Conservation (phyloP, 1,284 basidiomycete species). For the Microbotryomycetes sp. region DNA sequence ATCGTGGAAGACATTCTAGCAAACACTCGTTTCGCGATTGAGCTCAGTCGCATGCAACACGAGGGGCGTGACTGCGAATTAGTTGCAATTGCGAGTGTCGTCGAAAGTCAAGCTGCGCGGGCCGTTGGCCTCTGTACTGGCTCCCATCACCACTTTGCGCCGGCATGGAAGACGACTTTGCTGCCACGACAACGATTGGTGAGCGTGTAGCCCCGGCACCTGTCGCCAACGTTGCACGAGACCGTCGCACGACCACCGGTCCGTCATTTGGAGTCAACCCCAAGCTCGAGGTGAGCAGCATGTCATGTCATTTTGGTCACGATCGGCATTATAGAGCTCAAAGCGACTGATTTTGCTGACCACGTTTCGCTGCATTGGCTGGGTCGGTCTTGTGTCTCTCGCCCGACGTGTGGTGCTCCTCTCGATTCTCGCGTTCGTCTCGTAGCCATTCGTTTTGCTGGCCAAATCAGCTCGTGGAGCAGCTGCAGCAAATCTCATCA, state of each 20-base stretch:
- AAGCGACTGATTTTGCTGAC: too few relatives aligned
- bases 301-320: background rate
- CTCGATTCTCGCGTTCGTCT: too few relatives aligned
- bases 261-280: constrained; percentile 19
- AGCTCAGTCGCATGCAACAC: background rate
- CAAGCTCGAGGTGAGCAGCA: constrained; percentile 26
- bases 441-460: constrained; percentile 75
- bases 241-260: constrained; percentile 1
- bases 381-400: background rate
- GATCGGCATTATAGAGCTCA: too few relatives aligned
- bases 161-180: constrained; percentile 19
- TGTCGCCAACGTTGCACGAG: background rate
- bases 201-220: constrained; percentile 8
- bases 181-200: constrained; percentile 26
- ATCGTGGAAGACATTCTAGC: background rate
- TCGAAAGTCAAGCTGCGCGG: too few relatives aligned
- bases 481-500: constrained; percentile 77
- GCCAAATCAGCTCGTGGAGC: constrained; percentile 84
- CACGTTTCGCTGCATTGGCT: background rate
- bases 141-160: background rate
- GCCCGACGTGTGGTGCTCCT: background rate
- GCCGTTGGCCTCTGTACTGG: background rate
- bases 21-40: background rate
- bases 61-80: background rate
- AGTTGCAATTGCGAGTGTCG: background rate